Evolutionary conservation across 1,284 basidiomycete genomes (phyloP).

Genomic region (Ustilago curta): DNA sequence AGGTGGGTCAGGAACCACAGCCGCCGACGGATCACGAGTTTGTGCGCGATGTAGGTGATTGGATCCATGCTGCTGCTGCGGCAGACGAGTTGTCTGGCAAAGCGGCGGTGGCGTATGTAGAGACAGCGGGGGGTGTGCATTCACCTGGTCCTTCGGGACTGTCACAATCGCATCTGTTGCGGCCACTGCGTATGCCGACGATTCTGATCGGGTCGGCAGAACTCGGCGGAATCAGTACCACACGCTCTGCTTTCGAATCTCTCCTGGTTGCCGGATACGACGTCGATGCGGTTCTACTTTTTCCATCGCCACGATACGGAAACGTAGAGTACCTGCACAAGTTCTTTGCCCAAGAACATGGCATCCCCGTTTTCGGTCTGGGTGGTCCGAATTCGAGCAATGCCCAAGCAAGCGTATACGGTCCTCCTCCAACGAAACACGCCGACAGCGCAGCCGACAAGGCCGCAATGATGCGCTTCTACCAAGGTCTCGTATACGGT

Average conservation of each 20-base stretch:
- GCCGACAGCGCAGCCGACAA: slow-evolving; percentile 74
- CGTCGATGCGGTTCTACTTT: slow-evolving; percentile 86
- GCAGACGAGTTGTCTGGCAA: neutral
- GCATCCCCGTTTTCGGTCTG: slow-evolving; percentile 72
- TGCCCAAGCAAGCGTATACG: slow-evolving; percentile 17
- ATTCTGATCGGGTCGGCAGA: slow-evolving; percentile 87
- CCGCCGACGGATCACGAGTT: slow-evolving; percentile 75
- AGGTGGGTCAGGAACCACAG: slow-evolving; percentile 19
- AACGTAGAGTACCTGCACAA: slow-evolving; percentile 85
- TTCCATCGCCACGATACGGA: slow-evolving; percentile 74
- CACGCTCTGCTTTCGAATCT: slow-evolving; percentile 91
- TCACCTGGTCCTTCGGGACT: slow-evolving; percentile 88
- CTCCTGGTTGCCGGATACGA: slow-evolving; percentile 89
- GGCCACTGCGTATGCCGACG: slow-evolving; percentile 82
- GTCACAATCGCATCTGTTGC: slow-evolving; percentile 74
- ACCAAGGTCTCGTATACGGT: slow-evolving; percentile 71
- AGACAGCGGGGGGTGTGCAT: slow-evolving; percentile 96
- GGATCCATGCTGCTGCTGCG: slow-evolving; percentile 75
- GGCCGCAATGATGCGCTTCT: slow-evolving; percentile 78
- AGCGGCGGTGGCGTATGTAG: slow-evolving; percentile 77
- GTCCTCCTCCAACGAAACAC: slow-evolving; percentile 70
- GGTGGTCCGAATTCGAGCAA: slow-evolving; percentile 39
- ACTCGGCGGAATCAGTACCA: slow-evolving; percentile 94
- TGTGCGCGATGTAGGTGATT: slow-evolving; percentile 76
- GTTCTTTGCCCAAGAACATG: slow-evolving; percentile 78